A percentile compares a stretch with the other conserved stretches of the same genome.
These are phyloP conservation scores for Henckelia pumila DNA, from an alignment of 257 asterid species.

Conservation along the genomic window DNA sequence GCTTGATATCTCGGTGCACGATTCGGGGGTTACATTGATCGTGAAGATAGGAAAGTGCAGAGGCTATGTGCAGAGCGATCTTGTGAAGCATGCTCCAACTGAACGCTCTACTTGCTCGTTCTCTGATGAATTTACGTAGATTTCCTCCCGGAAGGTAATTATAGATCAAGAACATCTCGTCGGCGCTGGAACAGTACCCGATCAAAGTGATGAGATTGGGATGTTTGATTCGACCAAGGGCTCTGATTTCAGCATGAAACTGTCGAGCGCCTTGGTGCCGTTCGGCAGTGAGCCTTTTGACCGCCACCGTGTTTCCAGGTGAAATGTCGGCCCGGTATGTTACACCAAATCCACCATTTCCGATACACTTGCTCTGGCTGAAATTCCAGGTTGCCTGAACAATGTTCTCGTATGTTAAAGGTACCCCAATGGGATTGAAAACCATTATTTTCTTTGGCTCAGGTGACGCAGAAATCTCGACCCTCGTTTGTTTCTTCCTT, in stretches of 20 bases:
- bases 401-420: slow-evolving; percentile 35
- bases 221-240: slow-evolving; percentile 37
- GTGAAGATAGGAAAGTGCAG: slow-evolving; percentile 40
- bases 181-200: slow-evolving; percentile 32
- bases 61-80: slow-evolving; percentile 38
- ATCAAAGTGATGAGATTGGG: slow-evolving; percentile 41
- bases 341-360: slow-evolving; percentile 48
- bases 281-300: slow-evolving; percentile 40
- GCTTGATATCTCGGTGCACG: slow-evolving; percentile 42
- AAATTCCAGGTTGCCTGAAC: slow-evolving; percentile 44
- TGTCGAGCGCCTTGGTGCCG: slow-evolving; percentile 43
- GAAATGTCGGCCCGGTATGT: slow-evolving; percentile 39
- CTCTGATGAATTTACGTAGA: slow-evolving; percentile 37
- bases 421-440: slow-evolving; percentile 31
- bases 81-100: slow-evolving; percentile 37
- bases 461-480: slow-evolving; percentile 21
- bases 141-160: slow-evolving; percentile 48
- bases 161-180: slow-evolving; percentile 43
- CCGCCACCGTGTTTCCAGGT: slow-evolving; percentile 32
- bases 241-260: slow-evolving; percentile 40
- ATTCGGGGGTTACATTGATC: slow-evolving; percentile 34
- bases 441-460: slow-evolving; percentile 20
- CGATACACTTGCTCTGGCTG: slow-evolving; percentile 36
- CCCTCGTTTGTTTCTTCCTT: slow-evolving; percentile 1
- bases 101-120: slow-evolving; percentile 26